Conservation (phyloP, 441 rosid genomes). For the Francoa sonchifolia region DNA sequence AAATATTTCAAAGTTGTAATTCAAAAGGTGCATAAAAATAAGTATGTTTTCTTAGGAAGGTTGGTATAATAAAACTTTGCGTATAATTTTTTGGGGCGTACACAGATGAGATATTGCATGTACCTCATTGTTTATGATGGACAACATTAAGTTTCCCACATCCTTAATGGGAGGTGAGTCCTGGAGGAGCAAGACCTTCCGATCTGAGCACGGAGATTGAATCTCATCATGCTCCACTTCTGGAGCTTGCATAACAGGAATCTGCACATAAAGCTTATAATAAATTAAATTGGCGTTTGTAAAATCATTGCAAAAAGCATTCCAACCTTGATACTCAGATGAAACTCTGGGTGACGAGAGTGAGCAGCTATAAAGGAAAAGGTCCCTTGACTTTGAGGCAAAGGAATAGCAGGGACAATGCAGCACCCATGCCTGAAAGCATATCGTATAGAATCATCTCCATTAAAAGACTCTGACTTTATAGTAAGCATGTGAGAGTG, state of each 20-base stretch:
- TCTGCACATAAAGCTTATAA: constrained; percentile 11
- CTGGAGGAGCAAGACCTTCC: constrained; percentile 9
- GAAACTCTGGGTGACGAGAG: constrained; percentile 31
- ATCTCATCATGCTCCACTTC: constrained; percentile 8
- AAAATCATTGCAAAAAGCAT: neutral
- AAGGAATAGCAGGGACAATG: constrained; percentile 29
- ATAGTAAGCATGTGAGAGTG: constrained; percentile 31
- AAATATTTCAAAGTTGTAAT: too few species aligned
- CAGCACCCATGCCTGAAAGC: constrained; percentile 40
- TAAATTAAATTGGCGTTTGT: neutral
- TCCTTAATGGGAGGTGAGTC: constrained; percentile 10
- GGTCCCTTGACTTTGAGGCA: constrained; percentile 35
- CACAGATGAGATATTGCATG: too few species aligned
- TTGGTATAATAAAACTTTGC: too few species aligned
- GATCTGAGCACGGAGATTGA: constrained; percentile 13
- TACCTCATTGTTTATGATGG: constrained; percentile 13
- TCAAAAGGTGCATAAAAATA: too few species aligned
- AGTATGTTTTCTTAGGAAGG: too few species aligned
- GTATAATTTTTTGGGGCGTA: too few species aligned
- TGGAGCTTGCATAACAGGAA: constrained; percentile 15
- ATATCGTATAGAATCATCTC: constrained; percentile 19
- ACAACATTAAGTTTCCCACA: constrained; percentile 8
- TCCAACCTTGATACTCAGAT: constrained; percentile 22
- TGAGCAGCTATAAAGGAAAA: constrained; percentile 33
- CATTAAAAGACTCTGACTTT: constrained; percentile 16